Evolutionary conservation across 345 rosid species (phyloP).

Genomic region (Alliaria petiolata): DNA sequence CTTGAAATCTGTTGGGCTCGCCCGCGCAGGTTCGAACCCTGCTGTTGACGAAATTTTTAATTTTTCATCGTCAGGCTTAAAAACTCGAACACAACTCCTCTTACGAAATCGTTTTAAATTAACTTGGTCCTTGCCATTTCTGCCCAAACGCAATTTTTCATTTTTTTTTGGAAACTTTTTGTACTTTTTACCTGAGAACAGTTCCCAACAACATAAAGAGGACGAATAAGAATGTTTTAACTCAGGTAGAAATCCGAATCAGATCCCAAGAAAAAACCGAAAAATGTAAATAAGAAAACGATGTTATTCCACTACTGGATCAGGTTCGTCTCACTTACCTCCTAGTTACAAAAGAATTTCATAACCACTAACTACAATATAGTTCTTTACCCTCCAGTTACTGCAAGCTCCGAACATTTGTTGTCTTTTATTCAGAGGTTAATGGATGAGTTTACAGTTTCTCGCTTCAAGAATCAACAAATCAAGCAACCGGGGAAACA

Average conservation of each 20-base stretch:
- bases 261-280: background rate
- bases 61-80: background rate
- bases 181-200: background rate
- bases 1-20: conserved; percentile 90
- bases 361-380: conserved; percentile 18
- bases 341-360: conserved; percentile 31
- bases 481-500: background rate
- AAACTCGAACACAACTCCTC: background rate
- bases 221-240: background rate
- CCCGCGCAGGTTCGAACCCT: conserved; percentile 94
- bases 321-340: background rate
- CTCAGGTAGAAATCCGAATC: background rate
- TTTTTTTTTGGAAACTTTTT: background rate
- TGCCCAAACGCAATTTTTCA: background rate
- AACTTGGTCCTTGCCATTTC: background rate
- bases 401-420: too few relatives aligned
- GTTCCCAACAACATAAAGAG: background rate
- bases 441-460: too few relatives aligned
- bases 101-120: background rate
- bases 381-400: background rate
- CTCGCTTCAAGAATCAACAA: background rate
- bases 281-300: conserved; percentile 3
- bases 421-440: too few relatives aligned
- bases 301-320: conserved; percentile 3
- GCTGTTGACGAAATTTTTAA: conserved; percentile 52